Percentiles rank a stretch among this genome's conserved stretches.
phyloP scores from a whole-genome alignment of 129 eudicot genomes.

The Lactuca saligna region DNA sequence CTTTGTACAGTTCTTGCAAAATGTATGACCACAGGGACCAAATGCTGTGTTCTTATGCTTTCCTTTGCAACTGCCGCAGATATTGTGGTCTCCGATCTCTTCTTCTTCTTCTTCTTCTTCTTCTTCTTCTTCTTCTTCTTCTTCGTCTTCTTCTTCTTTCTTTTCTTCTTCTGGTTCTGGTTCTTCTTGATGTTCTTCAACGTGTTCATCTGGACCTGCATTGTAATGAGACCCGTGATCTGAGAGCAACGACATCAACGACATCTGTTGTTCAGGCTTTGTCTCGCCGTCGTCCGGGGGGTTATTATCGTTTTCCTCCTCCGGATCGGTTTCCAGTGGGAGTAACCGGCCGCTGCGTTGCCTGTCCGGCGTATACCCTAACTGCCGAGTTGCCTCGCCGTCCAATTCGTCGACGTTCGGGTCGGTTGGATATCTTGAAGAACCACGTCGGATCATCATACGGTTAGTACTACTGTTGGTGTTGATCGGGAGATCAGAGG shows the following conservation, averaged over 20 bases:
- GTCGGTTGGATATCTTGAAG: constrained; percentile 23
- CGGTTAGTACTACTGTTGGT: constrained; percentile 10
- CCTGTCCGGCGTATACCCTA: constrained; percentile 21
- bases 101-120: constrained; percentile 35
- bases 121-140: constrained; percentile 33
- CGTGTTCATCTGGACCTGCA: constrained; percentile 6
- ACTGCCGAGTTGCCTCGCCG: constrained; percentile 23
- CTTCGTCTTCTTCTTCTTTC: constrained; percentile 30
- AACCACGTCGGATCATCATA: constrained; percentile 34
- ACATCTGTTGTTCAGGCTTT: constrained; percentile 43
- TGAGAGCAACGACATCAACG: constrained; percentile 75
- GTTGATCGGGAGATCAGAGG: constrained; percentile 50
- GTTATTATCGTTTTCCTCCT: constrained; percentile 9
- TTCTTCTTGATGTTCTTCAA: constrained; percentile 16
- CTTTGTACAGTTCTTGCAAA: constrained; percentile 78
- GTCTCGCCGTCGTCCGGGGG: constrained; percentile 20
- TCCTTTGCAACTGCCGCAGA: constrained; percentile 67
- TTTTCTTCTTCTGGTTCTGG: constrained; percentile 13
- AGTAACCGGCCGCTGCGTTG: constrained; percentile 28
- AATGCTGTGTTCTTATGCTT: constrained; percentile 74
- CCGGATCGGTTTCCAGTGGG: constrained; percentile 32
- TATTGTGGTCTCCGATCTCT: constrained; percentile 30
- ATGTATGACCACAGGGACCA: constrained; percentile 87
- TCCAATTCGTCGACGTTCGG: constrained; percentile 7
- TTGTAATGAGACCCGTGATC: constrained; percentile 40